Base-by-base conservation (phyloP, 2,329 filamentous ascomycete genomes). In the Xylaria sp. region DNA sequence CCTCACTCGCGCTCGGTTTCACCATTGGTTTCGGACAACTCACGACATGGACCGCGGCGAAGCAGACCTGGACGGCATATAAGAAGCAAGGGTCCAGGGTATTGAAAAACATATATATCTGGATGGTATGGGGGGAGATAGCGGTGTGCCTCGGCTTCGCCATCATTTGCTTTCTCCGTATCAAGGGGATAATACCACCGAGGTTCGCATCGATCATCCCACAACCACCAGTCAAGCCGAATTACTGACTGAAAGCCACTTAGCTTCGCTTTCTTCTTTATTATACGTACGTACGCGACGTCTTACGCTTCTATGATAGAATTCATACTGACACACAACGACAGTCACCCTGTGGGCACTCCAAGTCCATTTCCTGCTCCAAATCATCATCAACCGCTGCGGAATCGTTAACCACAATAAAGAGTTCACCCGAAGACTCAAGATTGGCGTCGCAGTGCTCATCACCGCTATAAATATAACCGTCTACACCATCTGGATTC, bases 361-460 rank as follows among this genome's bases (percentile, higher is more conserved):
- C 0, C 81, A 85, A 70, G 81, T 87, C 10, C 86, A 87, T 57
- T 80, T 85, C 6, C 76, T 87, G 0, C 82, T 86, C 39, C 85
- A 87, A 65, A 87, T 87, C 48, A 87, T 88, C 70, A 82, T 87
- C 69, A 88, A 88, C 69, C 82, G 86, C 10, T 82, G 87, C 2
- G 79, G 81, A 0, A 76, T 88, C 0, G 78, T 88, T 6, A 78
- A 85, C 32, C 78, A 81, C 0, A 76, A 84, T 46, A 80, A 78
- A 1, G 76, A 71, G 0, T 81, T 78, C 12, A 80, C 81, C 1
- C 54, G 68, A 0, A 76, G 70, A 7, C 76, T 88, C 9, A 86
- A 86, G 70, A 83, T 83, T 76, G 74, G 78, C 0, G 81, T 84
- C 3, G 80, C 85, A 0, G 55, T 77, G 0, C 39, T 86, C n/a